Evolutionary conservation across 768 basidiomycete genomes (phyloP), one percentile per base, ranked within the genome.

Genomic region (Russula emetica): DNA sequence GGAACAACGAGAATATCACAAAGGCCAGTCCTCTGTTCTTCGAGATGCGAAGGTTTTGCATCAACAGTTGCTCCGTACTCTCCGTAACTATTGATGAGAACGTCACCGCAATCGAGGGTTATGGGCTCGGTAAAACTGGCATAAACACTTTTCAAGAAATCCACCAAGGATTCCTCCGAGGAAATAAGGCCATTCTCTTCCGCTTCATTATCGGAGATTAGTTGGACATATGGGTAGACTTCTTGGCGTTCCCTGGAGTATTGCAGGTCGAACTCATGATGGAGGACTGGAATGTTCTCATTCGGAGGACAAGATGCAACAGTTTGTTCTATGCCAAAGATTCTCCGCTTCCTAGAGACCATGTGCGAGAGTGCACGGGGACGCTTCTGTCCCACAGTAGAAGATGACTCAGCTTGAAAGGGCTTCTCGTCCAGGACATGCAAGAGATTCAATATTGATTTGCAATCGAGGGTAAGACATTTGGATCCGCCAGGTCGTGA

Each of bases 101-200:
- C 58, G 54, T 61, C 49, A 34, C 66, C 61, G 61, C 58, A 58
- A 58, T 68, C 58, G 30, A 68, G 47, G 58, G 60, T 60, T 58
- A 38, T 56, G 56, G 60, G 52, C 26, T 66, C 67, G 30, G 44
- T 47, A 40, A 28, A 47, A 55, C 53, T 61, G 32, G 60, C 36
- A 53, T 51, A 60, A 38, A 26, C 44, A 26, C 53, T 50, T 54
- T 58, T 66, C 52, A 68, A 54, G 36, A 55, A 58, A 44, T 36
- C 14, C 20, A 66, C n/a, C n/a, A 67, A 59, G 2, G 55, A 30
- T 30, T 61, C n/a, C 54, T 67, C 66, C 22, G 28, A 52, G 3
- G 49, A 61, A 28, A 20, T 34, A 6, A 61, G 55, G 18, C 60
- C 64, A 38, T 52, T 40, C 26, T 49, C 47, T 32, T 61, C 64